Conservation (phyloP, 768 basidiomycete genomes). For the Asterophora lycoperdoides region DNA sequence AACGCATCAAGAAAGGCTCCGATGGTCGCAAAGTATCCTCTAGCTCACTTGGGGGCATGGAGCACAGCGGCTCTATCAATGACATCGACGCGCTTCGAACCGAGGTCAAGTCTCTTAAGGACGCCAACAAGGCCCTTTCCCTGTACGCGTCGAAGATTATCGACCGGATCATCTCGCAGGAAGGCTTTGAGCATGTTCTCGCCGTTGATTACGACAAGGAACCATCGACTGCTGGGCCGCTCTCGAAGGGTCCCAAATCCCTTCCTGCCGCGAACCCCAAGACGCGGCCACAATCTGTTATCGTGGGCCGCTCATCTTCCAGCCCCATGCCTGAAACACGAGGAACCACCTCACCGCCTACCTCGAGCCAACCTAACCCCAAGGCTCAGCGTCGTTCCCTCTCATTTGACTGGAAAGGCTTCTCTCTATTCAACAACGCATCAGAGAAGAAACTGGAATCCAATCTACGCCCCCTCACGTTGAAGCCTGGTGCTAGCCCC, state of each 20-base stretch:
- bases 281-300: slow-evolving; percentile 58
- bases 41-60: slow-evolving; percentile 34
- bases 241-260: slow-evolving; percentile 25
- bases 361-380: slow-evolving; percentile 23
- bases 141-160: slow-evolving; percentile 97
- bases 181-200: slow-evolving; percentile 95
- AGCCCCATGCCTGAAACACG: slow-evolving; percentile 28
- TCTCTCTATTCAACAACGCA: slow-evolving; percentile 60
- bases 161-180: slow-evolving; percentile 93
- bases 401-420: slow-evolving; percentile 80
- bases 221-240: slow-evolving; percentile 37
- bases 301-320: slow-evolving; percentile 42
- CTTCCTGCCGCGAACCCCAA: slow-evolving; percentile 34
- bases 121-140: slow-evolving; percentile 93
- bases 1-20: slow-evolving; percentile 45
- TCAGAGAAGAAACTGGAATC: slow-evolving; percentile 63
- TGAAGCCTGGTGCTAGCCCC: slow-evolving; percentile 58
- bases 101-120: slow-evolving; percentile 90
- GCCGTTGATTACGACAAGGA: slow-evolving; percentile 84
- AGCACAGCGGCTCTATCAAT: slow-evolving; percentile 39
- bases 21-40: slow-evolving; percentile 35
- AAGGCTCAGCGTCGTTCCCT: slow-evolving; percentile 68
- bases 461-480: slow-evolving; percentile 65
- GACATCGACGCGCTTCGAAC: slow-evolving; percentile 73
- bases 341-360: slow-evolving; percentile 19